A percentile compares a stretch with the other conserved stretches of the same genome.
phyloP scores from a whole-genome alignment of 345 rosid genomes.

The Chamaenerion angustifolium region DNA sequence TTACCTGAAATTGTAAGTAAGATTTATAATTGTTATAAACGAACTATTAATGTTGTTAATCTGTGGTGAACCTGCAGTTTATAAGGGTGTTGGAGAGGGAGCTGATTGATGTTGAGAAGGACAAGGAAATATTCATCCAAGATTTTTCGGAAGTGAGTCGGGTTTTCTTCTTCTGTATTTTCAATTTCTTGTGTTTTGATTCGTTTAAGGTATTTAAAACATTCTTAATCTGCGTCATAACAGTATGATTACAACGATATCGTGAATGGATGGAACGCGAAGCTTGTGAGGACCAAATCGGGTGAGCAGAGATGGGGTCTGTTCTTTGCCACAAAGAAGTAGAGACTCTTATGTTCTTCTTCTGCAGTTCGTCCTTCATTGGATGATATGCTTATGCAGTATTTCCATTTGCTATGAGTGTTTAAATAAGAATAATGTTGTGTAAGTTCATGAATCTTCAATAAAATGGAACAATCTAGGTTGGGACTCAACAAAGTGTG shows the following conservation, averaged over 20 bases:
- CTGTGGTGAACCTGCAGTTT: conserved; percentile 38
- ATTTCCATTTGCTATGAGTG: too few species aligned
- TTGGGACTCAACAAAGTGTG: too few species aligned
- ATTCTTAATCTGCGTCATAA: not conserved
- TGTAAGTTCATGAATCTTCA: too few species aligned
- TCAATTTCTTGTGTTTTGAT: not conserved
- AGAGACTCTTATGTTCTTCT: too few species aligned
- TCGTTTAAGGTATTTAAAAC: not conserved
- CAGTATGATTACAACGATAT: conserved; percentile 70
- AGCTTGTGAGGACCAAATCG: conserved; percentile 25
- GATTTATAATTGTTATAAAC: too few species aligned
- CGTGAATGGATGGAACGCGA: conserved; percentile 41
- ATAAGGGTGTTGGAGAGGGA: conserved; percentile 55
- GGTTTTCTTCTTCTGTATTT: not conserved
- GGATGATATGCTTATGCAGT: too few species aligned
- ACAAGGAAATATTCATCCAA: conserved; percentile 46
- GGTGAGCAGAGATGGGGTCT: conserved; percentile 40
- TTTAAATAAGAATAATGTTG: too few species aligned
- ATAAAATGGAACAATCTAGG: too few species aligned
- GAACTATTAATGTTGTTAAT: too few species aligned
- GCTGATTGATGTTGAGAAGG: conserved; percentile 49
- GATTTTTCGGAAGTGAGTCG: conserved; percentile 68
- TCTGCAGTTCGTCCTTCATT: too few species aligned
- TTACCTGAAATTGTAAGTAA: too few species aligned
- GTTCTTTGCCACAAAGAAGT: conserved; percentile 22